These are phyloP conservation scores for Gymnopus androsaceus DNA, from an alignment of 1,284 basidiomycete species.

Conservation along the genomic window DNA sequence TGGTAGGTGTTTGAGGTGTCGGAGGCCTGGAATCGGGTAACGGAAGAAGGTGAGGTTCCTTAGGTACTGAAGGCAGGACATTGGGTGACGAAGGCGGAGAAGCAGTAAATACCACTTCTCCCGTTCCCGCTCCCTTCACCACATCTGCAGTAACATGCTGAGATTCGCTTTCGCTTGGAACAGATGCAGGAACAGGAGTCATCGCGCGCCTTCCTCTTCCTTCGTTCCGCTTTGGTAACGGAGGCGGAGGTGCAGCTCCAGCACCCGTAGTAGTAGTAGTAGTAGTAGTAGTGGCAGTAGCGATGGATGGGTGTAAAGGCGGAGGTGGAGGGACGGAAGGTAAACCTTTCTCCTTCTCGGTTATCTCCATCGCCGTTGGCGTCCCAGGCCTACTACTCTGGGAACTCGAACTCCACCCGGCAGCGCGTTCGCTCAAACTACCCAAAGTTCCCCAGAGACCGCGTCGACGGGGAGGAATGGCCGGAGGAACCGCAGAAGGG, in stretches of 20 bases:
- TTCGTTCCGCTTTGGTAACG: slow-evolving; percentile 37
- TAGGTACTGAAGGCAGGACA: not conserved
- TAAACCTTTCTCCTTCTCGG: slow-evolving; percentile 15
- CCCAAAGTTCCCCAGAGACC: slow-evolving; percentile 61
- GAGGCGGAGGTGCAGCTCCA: slow-evolving; percentile 26
- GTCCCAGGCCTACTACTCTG: slow-evolving; percentile 33
- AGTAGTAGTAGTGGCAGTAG: not conserved
- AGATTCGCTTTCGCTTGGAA: not conserved
- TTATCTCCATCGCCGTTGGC: slow-evolving; percentile 3
- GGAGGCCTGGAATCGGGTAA: slow-evolving; percentile 48
- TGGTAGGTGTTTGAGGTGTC: slow-evolving; percentile 29
- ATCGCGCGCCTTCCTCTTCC: slow-evolving; percentile 23
- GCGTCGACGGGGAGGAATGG: slow-evolving; percentile 52
- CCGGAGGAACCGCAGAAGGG: slow-evolving; percentile 35
- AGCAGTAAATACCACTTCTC: not conserved
- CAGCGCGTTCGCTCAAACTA: slow-evolving; percentile 54
- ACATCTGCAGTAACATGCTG: not conserved
- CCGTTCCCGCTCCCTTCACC: too few relatives aligned
- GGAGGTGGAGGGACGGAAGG: slow-evolving; percentile 28
- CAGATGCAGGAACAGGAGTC: not conserved
- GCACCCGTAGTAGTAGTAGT: slow-evolving; percentile 17
- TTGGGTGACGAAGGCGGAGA: slow-evolving; percentile 20
- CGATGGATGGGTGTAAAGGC: slow-evolving; percentile 37
- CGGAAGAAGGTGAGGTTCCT: slow-evolving; percentile 33
- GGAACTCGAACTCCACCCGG: slow-evolving; percentile 46